Evolutionary conservation across 2,329 filamentous ascomycete species (phyloP), one percentile per base, ranked within the genome.

Genomic region (Fusarium sp.): DNA sequence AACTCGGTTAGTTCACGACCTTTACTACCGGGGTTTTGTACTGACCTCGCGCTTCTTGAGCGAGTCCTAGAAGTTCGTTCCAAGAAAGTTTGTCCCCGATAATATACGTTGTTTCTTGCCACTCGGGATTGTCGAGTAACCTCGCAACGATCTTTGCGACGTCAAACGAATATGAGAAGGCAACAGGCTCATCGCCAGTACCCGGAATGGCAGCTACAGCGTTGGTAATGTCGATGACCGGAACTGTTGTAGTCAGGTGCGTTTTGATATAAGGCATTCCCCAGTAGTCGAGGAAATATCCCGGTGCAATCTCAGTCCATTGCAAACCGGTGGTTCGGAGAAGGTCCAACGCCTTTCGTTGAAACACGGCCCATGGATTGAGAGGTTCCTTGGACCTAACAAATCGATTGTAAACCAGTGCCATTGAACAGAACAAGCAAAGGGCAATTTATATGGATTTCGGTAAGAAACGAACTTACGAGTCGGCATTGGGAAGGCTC

Each of bases 331-430:
- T 57, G 33, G 54, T 57, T 37, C 54, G 54, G 33, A 57, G 54
- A 37, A 57, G 54, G 33, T 57, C 33, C 14, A 57, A 10, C 27
- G 59, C 50, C 30, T 58, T 60, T 15, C 61, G 47, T 6, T 62
- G 65, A 38, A 62, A 61, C 14, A 52, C n/a, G 14, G 65, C 20
- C 65, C 68, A 70, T 11, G 57, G 58, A 63, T 57, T 32, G 17
- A 25, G 22, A 58, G 38, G 32, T 14, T 12, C 27, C 50, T 65
- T 32, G 25, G 33, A 33, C 32, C 38, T 63, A 35, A 20, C 4
- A 35, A 40, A 11, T 30, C 12, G 15, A 27, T 17, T 3, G 17
- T 32, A 14, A 20, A 25, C 38, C 8, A 22, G 20, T 7, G 20
- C 4, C 20, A 25, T 35, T 17, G 33, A 17, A 27, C 15, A 50